Percentiles rank a stretch among this genome's conserved stretches.
phyloP scores from a whole-genome alignment of 164 flowering plant species.

The Buxus sempervirens region DNA sequence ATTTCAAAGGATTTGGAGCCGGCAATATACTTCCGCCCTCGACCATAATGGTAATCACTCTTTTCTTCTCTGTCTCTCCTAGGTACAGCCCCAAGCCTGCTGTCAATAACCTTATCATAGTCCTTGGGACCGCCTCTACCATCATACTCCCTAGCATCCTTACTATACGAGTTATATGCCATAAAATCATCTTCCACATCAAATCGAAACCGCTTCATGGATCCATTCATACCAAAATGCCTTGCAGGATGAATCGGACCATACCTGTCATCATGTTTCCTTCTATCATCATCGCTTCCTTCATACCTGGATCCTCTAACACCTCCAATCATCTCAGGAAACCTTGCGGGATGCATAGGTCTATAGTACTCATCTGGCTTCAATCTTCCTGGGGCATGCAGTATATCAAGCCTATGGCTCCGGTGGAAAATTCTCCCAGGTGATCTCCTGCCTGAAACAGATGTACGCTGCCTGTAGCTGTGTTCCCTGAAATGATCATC shows the following conservation, averaged over 20 bases:
- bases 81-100: constrained; percentile 26
- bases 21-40: constrained; percentile 22
- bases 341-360: constrained; percentile 38
- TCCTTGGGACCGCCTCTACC: constrained; percentile 30
- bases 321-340: constrained; percentile 25
- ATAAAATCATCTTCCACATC: constrained; percentile 26
- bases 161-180: constrained; percentile 17
- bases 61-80: constrained; percentile 34
- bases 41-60: constrained; percentile 19
- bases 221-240: constrained; percentile 27
- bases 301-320: constrained; percentile 32
- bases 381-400: constrained; percentile 26
- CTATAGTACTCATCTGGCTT: constrained; percentile 37
- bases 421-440: constrained; percentile 33
- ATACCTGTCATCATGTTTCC: constrained; percentile 29
- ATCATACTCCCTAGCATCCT: constrained; percentile 25
- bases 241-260: constrained; percentile 26
- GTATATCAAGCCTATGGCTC: constrained; percentile 28
- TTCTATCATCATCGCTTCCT: constrained; percentile 31
- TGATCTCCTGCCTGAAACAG: constrained; percentile 34
- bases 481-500: constrained; percentile 32
- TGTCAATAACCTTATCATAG: constrained; percentile 23
- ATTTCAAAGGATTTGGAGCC: constrained; percentile 23
- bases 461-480: constrained; percentile 24
- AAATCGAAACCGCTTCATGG: constrained; percentile 28